Base-by-base conservation (phyloP, 139 green algal genomes). In the Picochlorum costavermella region DNA sequence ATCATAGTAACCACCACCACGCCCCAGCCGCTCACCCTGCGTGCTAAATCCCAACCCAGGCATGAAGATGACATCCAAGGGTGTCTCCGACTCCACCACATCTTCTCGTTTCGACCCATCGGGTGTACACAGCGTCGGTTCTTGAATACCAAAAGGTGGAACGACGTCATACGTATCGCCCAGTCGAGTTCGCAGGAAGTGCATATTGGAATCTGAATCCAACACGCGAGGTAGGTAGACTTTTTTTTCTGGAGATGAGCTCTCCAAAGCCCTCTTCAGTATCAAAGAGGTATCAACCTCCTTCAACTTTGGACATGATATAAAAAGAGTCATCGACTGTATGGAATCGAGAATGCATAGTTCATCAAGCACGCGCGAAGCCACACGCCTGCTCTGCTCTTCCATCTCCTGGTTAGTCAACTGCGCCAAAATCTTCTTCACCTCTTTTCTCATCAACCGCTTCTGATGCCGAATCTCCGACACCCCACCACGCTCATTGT, bases 1-100 rank as follows among this genome's bases (percentile, higher is more conserved):
- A 68, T 88, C 81, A 43, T 88, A 88, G 66, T 88, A 80, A 2
- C 87, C 87, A 5, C 87, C 87, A 3, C 86, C 87, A 12, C 87
- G 40, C 1, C 87, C 87, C 20, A 92, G 74, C 6, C 87, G 60
- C 0, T 69, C 61, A 0, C 87, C 86, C 1, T 8, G 12, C 0
- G 9, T 56, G 63, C 88, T 81, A 68, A 95, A 95, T 0, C 74
- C 86, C 56, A 94, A 67, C 4, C 87, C 87, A 4, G 87, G 86
- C 73, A 95, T 79, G 25, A 95, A n/a, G 13, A 94, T 45, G 56
- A 91, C 17, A 55, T 93, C 81, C 33, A 92, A 56, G 0, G 64
- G 65, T 29, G 59, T 28, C 10, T 72, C 25, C 26, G 53, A 36
- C 48, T 60, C 11, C 13, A 72, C 50, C 17, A 67, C 57, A 63